Conservation (phyloP, 2,329 filamentous ascomycete genomes). For the Aspergillus intermedius region DNA sequence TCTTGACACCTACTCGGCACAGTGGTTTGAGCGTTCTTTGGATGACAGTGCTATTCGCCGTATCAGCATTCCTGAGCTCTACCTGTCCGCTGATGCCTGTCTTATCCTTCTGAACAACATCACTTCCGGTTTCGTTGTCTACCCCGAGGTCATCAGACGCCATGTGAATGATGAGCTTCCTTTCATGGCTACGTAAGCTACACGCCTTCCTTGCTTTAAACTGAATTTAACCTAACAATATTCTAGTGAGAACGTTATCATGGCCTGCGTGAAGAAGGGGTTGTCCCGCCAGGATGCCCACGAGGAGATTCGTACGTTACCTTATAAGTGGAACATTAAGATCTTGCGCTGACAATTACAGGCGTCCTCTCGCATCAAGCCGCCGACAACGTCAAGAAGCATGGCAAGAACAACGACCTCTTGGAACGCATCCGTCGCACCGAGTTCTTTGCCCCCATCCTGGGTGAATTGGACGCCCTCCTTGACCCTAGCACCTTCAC, state of each 20-base stretch:
- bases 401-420: conserved; percentile 73
- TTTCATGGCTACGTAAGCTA: conserved; percentile 67
- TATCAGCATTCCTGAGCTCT: conserved; percentile 56
- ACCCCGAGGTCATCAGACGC: conserved; percentile 63
- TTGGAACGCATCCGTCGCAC: conserved; percentile 67
- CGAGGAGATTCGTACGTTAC: conserved; percentile 63
- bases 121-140: conserved; percentile 65
- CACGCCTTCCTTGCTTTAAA: background rate
- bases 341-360: conserved; percentile 5
- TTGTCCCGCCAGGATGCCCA: conserved; percentile 73
- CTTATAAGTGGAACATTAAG: background rate
- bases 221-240: conserved; percentile 11
- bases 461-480: conserved; percentile 61
- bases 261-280: conserved; percentile 67
- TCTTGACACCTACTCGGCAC: conserved; percentile 61
- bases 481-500: conserved; percentile 58
- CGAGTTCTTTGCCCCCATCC: conserved; percentile 67
- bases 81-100: conserved; percentile 61
- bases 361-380: conserved; percentile 71
- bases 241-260: conserved; percentile 52
- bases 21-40: conserved; percentile 73
- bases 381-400: conserved; percentile 60
- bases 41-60: conserved; percentile 67
- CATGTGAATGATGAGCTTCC: conserved; percentile 71
- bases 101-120: conserved; percentile 53